Conservation (phyloP, 108 stramenopile genomes). For the Nitzschia palea region DNA sequence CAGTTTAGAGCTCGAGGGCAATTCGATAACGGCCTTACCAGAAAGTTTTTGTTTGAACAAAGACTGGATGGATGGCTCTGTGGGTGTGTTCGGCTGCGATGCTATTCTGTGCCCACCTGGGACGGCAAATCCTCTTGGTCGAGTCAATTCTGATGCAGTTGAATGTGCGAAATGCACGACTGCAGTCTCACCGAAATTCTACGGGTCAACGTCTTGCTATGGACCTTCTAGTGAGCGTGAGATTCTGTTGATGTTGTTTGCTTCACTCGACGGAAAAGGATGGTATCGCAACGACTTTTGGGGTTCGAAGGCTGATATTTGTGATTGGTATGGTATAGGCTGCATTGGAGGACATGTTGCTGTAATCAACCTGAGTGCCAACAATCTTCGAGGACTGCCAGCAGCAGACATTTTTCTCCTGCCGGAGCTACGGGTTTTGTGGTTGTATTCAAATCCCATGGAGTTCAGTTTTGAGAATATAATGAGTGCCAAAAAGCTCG, state of each 20-base stretch:
- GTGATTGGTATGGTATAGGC: conserved; percentile 65
- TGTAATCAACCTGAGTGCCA: conserved; percentile 56
- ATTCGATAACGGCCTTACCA: conserved; percentile 43
- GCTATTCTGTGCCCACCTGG: conserved; percentile 66
- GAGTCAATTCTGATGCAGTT: background rate
- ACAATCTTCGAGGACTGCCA: conserved; percentile 60
- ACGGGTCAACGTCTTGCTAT: conserved; percentile 30
- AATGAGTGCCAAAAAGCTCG: conserved; percentile 59
- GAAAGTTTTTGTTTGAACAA: conserved; percentile 47
- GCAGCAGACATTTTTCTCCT: conserved; percentile 55
- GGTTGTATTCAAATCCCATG: conserved; percentile 86
- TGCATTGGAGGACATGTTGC: conserved; percentile 52
- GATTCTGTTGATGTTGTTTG: conserved; percentile 50
- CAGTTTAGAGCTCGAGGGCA: conserved; percentile 56
- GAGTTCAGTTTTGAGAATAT: conserved; percentile 80
- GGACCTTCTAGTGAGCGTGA: conserved; percentile 32
- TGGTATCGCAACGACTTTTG: conserved; percentile 54
- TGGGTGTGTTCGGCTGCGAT: conserved; percentile 48
- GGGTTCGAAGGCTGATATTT: conserved; percentile 40
- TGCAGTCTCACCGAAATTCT: conserved; percentile 25
- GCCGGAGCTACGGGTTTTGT: conserved; percentile 55
- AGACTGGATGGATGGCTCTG: conserved; percentile 55
- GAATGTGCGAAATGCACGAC: conserved; percentile 25
- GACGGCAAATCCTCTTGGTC: conserved; percentile 32
- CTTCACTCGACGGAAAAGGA: conserved; percentile 40